Evolutionary conservation across 306 rosid genomes (phyloP).

Genomic region (Fragaria vesca): DNA sequence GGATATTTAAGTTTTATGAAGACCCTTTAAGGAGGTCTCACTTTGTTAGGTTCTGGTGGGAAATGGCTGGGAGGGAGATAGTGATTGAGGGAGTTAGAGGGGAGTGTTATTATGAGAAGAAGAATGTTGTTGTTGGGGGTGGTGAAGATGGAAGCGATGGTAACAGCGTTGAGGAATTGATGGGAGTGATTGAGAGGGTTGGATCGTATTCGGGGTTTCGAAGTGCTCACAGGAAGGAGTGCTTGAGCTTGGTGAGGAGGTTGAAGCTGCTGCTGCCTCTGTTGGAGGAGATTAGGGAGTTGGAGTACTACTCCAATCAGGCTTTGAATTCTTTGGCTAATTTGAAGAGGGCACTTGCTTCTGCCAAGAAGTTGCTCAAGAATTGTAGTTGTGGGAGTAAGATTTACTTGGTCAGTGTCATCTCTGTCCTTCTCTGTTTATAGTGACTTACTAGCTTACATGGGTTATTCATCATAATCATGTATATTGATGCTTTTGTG

Average conservation of each 20-base stretch:
- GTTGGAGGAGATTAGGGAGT: constrained; percentile 67
- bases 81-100: constrained; percentile 20
- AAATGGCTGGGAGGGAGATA: constrained; percentile 18
- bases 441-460: not conserved
- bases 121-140: not conserved
- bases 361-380: constrained; percentile 56
- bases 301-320: constrained; percentile 26
- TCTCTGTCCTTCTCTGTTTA: not conserved
- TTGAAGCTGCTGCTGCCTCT: constrained; percentile 66
- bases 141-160: constrained; percentile 21
- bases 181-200: constrained; percentile 46
- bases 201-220: constrained; percentile 48
- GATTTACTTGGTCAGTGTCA: constrained; percentile 50
- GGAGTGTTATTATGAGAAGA: constrained; percentile 5
- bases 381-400: constrained; percentile 77
- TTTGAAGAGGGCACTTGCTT: constrained; percentile 51
- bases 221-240: constrained; percentile 52
- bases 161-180: constrained; percentile 42
- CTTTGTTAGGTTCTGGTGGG: not conserved
- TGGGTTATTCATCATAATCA: not conserved
- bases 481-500: not conserved
- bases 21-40: not conserved
- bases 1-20: not conserved
- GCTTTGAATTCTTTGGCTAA: constrained; percentile 29
- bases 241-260: constrained; percentile 64